Conservation (phyloP, 306 rosid genomes). For the Prunus davidiana region DNA sequence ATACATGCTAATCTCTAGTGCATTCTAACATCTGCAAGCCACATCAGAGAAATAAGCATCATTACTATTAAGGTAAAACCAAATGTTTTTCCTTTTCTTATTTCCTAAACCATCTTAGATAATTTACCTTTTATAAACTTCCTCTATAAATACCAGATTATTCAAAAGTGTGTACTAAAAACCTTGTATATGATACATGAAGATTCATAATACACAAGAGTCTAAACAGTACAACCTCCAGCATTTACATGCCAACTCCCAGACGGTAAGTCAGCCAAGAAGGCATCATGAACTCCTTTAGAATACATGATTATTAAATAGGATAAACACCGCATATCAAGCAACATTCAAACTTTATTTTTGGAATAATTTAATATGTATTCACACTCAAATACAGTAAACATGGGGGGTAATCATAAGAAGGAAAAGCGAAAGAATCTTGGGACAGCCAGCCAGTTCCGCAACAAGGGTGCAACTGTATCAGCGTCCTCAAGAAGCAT, state of each 20-base stretch:
- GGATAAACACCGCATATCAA: background rate
- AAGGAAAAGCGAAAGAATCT: background rate
- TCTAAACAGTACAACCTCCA: background rate
- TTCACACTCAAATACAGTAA: background rate
- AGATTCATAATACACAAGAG: background rate
- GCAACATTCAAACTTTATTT: background rate
- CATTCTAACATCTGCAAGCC: background rate
- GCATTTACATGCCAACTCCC: background rate
- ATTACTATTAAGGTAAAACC: background rate
- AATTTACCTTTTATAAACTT: background rate
- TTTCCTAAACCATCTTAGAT: background rate
- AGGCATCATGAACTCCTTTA: background rate
- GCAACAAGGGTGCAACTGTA: background rate
- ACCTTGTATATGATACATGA: background rate
- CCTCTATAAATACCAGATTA: background rate
- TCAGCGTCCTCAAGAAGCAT: background rate
- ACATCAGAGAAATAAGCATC: background rate
- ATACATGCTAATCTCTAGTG: background rate
- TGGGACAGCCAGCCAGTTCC: background rate
- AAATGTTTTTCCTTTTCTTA: background rate
- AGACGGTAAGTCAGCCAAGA: background rate
- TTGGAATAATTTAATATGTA: background rate
- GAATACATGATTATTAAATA: background rate
- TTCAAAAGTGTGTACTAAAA: background rate
- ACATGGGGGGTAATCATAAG: background rate